Evolutionary conservation across 1,284 basidiomycete species (phyloP).

Genomic region (Ustilago lituana): DNA sequence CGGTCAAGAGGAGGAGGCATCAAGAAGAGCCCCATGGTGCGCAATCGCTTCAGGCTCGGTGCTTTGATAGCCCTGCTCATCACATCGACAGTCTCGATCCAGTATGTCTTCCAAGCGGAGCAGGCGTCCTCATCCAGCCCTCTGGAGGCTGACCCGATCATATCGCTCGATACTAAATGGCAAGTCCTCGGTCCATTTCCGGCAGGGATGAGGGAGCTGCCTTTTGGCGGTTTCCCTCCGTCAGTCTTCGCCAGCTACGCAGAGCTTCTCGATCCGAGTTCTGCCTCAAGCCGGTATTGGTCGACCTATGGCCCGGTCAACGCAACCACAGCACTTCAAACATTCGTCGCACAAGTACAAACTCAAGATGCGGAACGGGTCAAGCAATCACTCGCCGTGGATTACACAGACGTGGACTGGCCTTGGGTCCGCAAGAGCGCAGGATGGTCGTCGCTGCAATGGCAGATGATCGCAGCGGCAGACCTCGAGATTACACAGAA

Average conservation of each 20-base stretch:
- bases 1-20: too few species aligned
- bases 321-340: constrained; percentile 7
- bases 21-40: not conserved
- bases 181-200: constrained; percentile 34
- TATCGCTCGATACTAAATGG: constrained; percentile 17
- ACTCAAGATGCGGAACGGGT: not conserved
- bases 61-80: constrained; percentile 11
- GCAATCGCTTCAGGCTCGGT: constrained; percentile 44
- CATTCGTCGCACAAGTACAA: constrained; percentile 12
- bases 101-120: constrained; percentile 16
- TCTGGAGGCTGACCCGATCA: not conserved
- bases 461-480: constrained; percentile 41
- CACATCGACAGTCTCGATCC: constrained; percentile 15
- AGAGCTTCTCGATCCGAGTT: constrained; percentile 3
- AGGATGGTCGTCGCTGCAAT: constrained; percentile 48
- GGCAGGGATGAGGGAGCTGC: constrained; percentile 34
- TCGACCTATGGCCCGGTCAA: constrained; percentile 24
- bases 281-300: not conserved
- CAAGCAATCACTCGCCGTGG: constrained; percentile 29
- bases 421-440: constrained; percentile 32
- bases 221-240: constrained; percentile 34
- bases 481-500: constrained; percentile 22
- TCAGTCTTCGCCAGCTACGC: constrained; percentile 7
- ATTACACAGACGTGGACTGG: constrained; percentile 38
- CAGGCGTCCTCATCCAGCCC: too few species aligned